Conservation (phyloP, 2,329 filamentous ascomycete genomes). For the Mariannaea sp. region DNA sequence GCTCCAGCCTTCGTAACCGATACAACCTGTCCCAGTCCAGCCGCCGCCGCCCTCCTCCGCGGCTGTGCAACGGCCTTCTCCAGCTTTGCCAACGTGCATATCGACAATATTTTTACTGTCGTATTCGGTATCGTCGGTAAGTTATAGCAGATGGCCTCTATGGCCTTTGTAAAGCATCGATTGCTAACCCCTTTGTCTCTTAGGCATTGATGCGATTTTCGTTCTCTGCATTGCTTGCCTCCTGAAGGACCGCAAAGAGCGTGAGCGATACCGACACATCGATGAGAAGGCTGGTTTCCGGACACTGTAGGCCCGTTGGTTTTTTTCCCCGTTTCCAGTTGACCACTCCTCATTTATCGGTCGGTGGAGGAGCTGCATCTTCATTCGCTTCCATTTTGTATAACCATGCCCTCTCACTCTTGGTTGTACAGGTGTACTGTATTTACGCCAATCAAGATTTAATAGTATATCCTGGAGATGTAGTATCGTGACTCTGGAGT, state of each 20-base stretch:
- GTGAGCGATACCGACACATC: slow-evolving; percentile 77
- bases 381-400: slow-evolving; percentile 16
- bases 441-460: slow-evolving; percentile 6
- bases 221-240: slow-evolving; percentile 75
- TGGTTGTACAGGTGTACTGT: slow-evolving; percentile 10
- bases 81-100: slow-evolving; percentile 69
- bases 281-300: slow-evolving; percentile 73
- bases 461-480: slow-evolving; percentile 14
- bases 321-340: background rate
- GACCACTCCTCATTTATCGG: slow-evolving; percentile 15
- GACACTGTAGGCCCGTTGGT: slow-evolving; percentile 50
- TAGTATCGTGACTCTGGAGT: slow-evolving; percentile 1
- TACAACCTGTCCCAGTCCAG: slow-evolving; percentile 68
- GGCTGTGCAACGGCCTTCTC: slow-evolving; percentile 73
- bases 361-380: slow-evolving; percentile 10
- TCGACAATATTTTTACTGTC: slow-evolving; percentile 79
- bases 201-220: slow-evolving; percentile 67
- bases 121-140: slow-evolving; percentile 77
- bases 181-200: slow-evolving; percentile 1
- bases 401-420: background rate
- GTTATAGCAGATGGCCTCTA: slow-evolving; percentile 24
- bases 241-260: slow-evolving; percentile 80
- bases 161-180: background rate
- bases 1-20: slow-evolving; percentile 74
- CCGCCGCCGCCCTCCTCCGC: slow-evolving; percentile 69